Base-by-base conservation (phyloP, 2,329 filamentous ascomycete species). In the Calonectria henricotiae region DNA sequence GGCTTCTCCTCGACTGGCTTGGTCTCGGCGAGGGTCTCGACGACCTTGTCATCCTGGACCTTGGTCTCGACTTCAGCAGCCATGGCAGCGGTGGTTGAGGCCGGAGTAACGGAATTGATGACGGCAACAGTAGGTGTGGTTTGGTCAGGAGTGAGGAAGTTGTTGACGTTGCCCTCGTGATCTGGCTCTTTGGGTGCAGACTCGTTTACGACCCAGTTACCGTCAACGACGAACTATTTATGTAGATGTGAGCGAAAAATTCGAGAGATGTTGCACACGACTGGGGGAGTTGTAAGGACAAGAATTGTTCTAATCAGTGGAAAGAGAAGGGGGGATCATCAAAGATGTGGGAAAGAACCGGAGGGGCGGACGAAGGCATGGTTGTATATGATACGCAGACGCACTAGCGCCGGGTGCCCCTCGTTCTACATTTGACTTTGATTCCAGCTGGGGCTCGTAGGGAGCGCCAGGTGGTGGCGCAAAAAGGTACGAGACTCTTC, bases 201-300 rank as follows among this genome's bases (percentile, higher is more conserved):
- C 77, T 92, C 90, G 83, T 98, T 95, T 81, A 91, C 93, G 62
- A 91, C 91, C 96, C 96, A 99, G 77, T 89, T 90, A 76, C 93
- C 94, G 88, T 99, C 94, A 75, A 98, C 96, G 78, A 99, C 93
- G 83, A 98, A 99, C 96, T 98, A 82, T 66, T 12, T 7, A 58
- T 27, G 47, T 61, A 47, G 69, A 70, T 47, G 75, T 81, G 75
- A 79, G 77, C 67, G 68, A 75, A 46, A 47, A 58, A 32, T 63
- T 70, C 67, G 51, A 5, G 5, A 70, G 20, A 44, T 47, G 39
- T 71, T 54, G 58, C 55, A 49, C 67, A 68, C 62, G 61, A 71
- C 44, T 70, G 65, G 69, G 64, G 61, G 35, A 60, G 20, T 49
- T 64, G 62, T 65, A 60, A 60, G 68, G 62, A 70, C 32, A 70